phyloP scores from a whole-genome alignment of 768 basidiomycete genomes.

The Lenzites betulinus region DNA sequence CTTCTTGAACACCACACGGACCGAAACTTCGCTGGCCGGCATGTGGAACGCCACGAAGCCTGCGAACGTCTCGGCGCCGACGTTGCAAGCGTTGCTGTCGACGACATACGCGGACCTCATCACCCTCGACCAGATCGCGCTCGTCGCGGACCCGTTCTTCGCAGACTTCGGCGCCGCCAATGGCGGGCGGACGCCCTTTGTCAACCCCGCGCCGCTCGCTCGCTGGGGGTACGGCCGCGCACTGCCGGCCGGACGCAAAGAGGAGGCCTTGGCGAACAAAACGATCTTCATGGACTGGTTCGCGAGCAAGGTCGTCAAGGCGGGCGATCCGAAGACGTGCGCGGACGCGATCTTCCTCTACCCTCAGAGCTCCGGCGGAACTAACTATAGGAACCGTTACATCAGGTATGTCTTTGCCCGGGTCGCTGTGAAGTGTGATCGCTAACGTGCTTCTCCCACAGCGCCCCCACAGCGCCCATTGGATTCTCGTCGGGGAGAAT shows the following conservation, averaged over 20 bases:
- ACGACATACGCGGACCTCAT: conserved; percentile 34
- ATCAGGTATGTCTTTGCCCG: conserved; percentile 21
- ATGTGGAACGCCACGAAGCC: conserved; percentile 29
- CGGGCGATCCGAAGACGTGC: conserved; percentile 25
- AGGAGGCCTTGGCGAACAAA: conserved; percentile 29
- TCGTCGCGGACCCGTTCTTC: conserved; percentile 34
- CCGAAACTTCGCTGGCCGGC: conserved; percentile 25
- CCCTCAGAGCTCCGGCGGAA: conserved; percentile 31
- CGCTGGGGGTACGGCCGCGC: conserved; percentile 30
- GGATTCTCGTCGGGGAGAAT: conserved; percentile 30
- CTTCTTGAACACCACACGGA: conserved; percentile 31
- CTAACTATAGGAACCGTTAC: conserved; percentile 29
- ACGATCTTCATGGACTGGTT: conserved; percentile 36
- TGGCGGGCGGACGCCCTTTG: conserved; percentile 31
- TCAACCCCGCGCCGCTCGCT: conserved; percentile 32
- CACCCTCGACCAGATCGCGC: conserved; percentile 28
- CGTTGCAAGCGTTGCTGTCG: conserved; percentile 27
- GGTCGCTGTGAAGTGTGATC: not conserved
- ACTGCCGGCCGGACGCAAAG: conserved; percentile 21
- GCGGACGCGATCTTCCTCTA: conserved; percentile 33
- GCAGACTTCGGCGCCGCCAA: conserved; percentile 26
- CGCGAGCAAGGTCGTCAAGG: conserved; percentile 23
- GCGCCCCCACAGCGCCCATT: conserved; percentile 27
- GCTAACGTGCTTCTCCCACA: not conserved
- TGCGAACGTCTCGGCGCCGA: conserved; percentile 21